phyloP scores from a whole-genome alignment of 495 filamentous ascomycete genomes.

The Tuber calosporum region DNA sequence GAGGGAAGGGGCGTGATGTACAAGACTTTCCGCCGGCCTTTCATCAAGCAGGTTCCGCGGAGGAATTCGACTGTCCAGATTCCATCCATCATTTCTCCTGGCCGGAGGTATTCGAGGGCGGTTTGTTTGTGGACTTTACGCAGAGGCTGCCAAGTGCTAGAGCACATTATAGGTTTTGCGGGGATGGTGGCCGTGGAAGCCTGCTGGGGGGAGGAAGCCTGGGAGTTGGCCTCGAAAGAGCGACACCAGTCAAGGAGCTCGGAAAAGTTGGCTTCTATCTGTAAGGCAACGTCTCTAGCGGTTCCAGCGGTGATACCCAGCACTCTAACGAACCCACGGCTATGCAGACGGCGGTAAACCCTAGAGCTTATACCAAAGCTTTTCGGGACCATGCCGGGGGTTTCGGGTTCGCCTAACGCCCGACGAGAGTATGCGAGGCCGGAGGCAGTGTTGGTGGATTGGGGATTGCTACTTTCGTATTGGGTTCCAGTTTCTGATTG shows the following conservation, averaged over 20 bases:
- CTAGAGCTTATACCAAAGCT: constrained; percentile 25
- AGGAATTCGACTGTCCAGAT: constrained; percentile 64
- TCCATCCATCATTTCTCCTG: constrained; percentile 57
- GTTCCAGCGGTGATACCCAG: constrained; percentile 53
- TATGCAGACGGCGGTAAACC: constrained; percentile 53
- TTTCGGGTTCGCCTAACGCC: background rate
- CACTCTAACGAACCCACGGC: constrained; percentile 58
- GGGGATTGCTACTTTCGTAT: constrained; percentile 38
- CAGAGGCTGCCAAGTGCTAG: constrained; percentile 53
- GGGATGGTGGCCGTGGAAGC: background rate
- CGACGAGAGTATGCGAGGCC: constrained; percentile 3
- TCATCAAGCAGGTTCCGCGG: constrained; percentile 36
- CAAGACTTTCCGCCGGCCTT: constrained; percentile 15
- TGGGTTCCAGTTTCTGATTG: constrained; percentile 11
- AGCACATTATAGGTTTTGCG: constrained; percentile 8
- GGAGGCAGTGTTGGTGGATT: constrained; percentile 28
- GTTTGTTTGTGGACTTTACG: constrained; percentile 64
- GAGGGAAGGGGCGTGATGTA: constrained; percentile 27
- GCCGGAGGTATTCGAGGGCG: constrained; percentile 56
- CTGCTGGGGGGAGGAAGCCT: background rate
- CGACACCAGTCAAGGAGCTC: constrained; percentile 45
- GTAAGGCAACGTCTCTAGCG: constrained; percentile 54
- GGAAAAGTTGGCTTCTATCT: constrained; percentile 54
- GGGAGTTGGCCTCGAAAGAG: constrained; percentile 14
- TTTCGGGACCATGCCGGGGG: constrained; percentile 9